Evolutionary conservation across 768 basidiomycete genomes (phyloP).

Genomic region (Boletus edulis): DNA sequence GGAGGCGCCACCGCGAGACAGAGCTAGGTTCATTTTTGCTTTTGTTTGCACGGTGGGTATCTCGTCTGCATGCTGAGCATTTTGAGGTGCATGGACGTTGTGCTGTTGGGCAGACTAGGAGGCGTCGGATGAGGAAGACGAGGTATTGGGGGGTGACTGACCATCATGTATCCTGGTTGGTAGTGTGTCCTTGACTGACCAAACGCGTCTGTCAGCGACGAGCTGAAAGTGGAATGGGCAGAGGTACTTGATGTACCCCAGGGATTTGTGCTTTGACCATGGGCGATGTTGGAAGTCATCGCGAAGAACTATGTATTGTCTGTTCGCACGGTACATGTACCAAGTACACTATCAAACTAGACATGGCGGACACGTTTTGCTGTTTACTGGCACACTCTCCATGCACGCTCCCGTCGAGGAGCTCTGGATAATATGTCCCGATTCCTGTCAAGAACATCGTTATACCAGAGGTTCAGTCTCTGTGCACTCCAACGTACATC

Average conservation of each 20-base stretch:
- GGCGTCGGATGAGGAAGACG: neutral
- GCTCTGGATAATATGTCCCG: too few relatives aligned
- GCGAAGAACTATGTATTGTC: neutral
- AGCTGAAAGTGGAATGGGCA: constrained; percentile 38
- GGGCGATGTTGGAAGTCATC: constrained; percentile 28
- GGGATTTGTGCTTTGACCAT: constrained; percentile 46
- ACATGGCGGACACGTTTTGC: too few relatives aligned
- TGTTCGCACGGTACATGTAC: constrained; percentile 7
- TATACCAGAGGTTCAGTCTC: too few relatives aligned
- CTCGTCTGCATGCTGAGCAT: constrained; percentile 66
- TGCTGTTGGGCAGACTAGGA: constrained; percentile 60
- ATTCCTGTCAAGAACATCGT: too few relatives aligned
- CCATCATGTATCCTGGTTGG: constrained; percentile 81
- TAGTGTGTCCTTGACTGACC: constrained; percentile 75
- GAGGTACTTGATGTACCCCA: constrained; percentile 52
- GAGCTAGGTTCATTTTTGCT: constrained; percentile 72
- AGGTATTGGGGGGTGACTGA: constrained; percentile 30
- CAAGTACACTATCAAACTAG: too few relatives aligned
- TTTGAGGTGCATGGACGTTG: constrained; percentile 53
- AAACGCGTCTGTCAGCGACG: constrained; percentile 64
- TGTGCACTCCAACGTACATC: too few relatives aligned
- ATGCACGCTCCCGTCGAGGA: too few relatives aligned
- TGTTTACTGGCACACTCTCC: too few relatives aligned
- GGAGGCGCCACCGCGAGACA: constrained; percentile 59
- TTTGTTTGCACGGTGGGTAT: constrained; percentile 75